phyloP scores from a whole-genome alignment of 2,329 filamentous ascomycete genomes.

The Sporothrix phasma region DNA sequence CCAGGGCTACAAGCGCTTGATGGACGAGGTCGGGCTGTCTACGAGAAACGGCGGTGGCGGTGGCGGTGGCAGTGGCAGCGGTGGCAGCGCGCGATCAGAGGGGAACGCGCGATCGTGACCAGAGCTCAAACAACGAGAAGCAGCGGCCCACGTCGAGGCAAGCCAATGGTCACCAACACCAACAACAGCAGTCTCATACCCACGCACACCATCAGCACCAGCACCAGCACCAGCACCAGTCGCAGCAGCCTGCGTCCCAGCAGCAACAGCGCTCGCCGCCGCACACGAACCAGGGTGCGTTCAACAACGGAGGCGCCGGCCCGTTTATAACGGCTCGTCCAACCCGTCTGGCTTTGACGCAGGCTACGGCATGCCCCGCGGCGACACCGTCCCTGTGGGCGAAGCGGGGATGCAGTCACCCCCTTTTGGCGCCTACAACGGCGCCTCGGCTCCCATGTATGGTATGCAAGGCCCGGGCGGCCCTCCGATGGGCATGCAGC shows the following conservation, averaged over 20 bases:
- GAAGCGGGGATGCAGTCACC: slow-evolving; percentile 14
- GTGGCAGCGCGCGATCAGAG: slow-evolving; percentile 28
- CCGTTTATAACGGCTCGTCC: slow-evolving; percentile 42
- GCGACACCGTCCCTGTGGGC: slow-evolving; percentile 38
- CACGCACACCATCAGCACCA: slow-evolving; percentile 19
- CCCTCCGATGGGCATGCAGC: slow-evolving; percentile 30
- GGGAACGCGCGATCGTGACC: slow-evolving; percentile 35
- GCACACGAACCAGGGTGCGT: slow-evolving; percentile 12
- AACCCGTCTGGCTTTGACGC: slow-evolving; percentile 42
- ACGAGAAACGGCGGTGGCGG: slow-evolving; percentile 37
- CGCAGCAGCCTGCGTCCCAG: slow-evolving; percentile 19
- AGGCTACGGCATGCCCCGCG: slow-evolving; percentile 41
- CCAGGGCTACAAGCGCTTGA: slow-evolving; percentile 94
- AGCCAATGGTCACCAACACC: slow-evolving; percentile 35
- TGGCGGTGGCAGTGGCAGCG: slow-evolving; percentile 27
- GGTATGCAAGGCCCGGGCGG: slow-evolving; percentile 8
- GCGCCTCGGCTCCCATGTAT: slow-evolving; percentile 12
- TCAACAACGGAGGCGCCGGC: slow-evolving; percentile 24
- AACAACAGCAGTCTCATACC: slow-evolving; percentile 22
- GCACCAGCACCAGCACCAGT: slow-evolving; percentile 18
- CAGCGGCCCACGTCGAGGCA: slow-evolving; percentile 49
- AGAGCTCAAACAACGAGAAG: slow-evolving; percentile 38
- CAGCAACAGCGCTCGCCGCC: slow-evolving; percentile 24
- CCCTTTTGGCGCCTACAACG: slow-evolving; percentile 11
- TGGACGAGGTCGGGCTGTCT: slow-evolving; percentile 95